Conservation (phyloP, 345 rosid species). For the Eucalyptus erythrocorys region DNA sequence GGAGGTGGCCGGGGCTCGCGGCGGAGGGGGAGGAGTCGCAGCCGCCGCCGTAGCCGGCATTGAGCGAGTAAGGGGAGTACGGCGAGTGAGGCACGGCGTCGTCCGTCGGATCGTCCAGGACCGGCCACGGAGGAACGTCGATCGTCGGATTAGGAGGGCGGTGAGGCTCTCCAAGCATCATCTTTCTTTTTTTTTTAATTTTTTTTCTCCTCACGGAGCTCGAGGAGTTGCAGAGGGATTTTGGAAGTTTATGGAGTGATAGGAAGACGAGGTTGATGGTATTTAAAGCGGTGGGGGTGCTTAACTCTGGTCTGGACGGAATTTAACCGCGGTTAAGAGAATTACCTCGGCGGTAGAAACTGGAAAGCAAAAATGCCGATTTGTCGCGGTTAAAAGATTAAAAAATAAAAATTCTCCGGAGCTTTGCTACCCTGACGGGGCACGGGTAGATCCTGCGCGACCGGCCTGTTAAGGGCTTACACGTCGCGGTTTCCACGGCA, state of each 20-base stretch:
- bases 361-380: background rate
- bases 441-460: background rate
- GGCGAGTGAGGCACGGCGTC: background rate
- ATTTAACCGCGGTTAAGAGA: background rate
- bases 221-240: background rate
- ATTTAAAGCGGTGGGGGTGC: background rate
- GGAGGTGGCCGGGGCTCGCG: background rate
- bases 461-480: background rate
- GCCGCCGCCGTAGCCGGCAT: background rate
- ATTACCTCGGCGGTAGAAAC: background rate
- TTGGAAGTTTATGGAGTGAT: background rate
- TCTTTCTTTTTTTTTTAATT: background rate
- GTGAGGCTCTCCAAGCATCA: background rate
- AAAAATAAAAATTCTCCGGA: too few relatives aligned
- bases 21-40: background rate
- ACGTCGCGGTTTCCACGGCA: background rate
- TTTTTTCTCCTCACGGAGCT: background rate
- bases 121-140: background rate
- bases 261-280: rapidly evolving
- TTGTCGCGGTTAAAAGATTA: background rate
- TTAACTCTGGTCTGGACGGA: background rate
- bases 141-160: background rate
- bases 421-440: background rate
- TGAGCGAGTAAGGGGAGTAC: background rate
- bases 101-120: background rate